These are phyloP conservation scores for Apiospora sp. DNA, from an alignment of 2,329 filamentous ascomycete species.

Conservation along the genomic window DNA sequence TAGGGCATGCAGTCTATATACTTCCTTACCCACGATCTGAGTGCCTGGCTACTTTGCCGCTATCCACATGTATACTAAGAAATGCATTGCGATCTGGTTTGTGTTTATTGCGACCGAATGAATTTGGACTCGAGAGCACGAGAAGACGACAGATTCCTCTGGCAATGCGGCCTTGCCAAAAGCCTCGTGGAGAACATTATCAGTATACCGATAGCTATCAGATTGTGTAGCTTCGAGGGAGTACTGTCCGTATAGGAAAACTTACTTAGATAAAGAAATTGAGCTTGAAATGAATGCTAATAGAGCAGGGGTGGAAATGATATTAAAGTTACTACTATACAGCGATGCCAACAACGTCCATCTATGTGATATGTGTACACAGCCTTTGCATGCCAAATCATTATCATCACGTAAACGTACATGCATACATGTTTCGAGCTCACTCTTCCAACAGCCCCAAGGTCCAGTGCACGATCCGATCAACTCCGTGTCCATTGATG, in stretches of 20 bases:
- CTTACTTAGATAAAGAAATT: background rate
- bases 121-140: background rate
- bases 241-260: background rate
- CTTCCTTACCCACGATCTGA: conserved; percentile 8
- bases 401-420: background rate
- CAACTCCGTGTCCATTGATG: conserved; percentile 84
- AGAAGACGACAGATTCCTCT: background rate
- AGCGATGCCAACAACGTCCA: background rate
- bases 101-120: background rate
- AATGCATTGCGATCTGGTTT: background rate
- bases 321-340: background rate
- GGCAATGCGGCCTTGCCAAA: background rate
- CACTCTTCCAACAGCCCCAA: conserved; percentile 69
- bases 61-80: background rate
- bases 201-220: background rate
- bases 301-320: background rate
- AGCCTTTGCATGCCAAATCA: background rate
- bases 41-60: background rate
- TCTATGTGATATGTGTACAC: background rate
- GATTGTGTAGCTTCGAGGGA: background rate
- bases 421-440: background rate
- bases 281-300: background rate
- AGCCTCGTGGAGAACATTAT: background rate
- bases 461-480: conserved; percentile 76
- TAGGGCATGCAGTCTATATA: background rate